A percentile compares a stretch with the other conserved stretches of the same genome.
Conservation (phyloP, 164 flowering plant genomes). For the Umbellularia californica region DNA sequence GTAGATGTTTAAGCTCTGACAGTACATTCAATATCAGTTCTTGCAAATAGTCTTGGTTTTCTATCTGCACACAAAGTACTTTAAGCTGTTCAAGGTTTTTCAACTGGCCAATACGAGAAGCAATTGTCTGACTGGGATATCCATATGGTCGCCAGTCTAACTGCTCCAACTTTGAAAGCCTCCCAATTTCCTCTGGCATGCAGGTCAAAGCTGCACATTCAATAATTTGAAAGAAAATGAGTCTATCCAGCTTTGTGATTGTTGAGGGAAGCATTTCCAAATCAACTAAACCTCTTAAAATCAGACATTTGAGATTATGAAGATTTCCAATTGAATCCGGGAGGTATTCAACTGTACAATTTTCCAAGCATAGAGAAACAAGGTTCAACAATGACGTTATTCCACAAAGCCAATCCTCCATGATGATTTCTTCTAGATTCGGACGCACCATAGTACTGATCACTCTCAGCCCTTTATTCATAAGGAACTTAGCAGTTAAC, state of each 20-base stretch:
- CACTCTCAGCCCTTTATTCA: too few relatives aligned
- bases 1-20: not conserved
- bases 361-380: not conserved
- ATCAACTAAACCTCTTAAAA: not conserved
- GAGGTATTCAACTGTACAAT: not conserved
- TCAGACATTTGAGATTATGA: not conserved
- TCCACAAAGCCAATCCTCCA: not conserved
- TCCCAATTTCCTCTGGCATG: slow-evolving; percentile 1
- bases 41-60: not conserved
- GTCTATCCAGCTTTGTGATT: not conserved
- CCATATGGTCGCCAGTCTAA: not conserved
- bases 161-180: not conserved
- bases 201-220: not conserved
- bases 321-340: not conserved
- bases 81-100: not conserved
- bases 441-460: too few relatives aligned
- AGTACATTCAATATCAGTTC: not conserved
- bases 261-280: not conserved
- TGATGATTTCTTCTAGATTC: not conserved
- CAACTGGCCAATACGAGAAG: not conserved
- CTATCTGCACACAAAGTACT: not conserved
- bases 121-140: not conserved
- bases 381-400: not conserved
- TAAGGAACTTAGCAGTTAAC: not conserved
- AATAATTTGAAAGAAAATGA: not conserved